Evolutionary conservation across 768 basidiomycete species (phyloP).

Genomic region (Scleroderma citrinum): DNA sequence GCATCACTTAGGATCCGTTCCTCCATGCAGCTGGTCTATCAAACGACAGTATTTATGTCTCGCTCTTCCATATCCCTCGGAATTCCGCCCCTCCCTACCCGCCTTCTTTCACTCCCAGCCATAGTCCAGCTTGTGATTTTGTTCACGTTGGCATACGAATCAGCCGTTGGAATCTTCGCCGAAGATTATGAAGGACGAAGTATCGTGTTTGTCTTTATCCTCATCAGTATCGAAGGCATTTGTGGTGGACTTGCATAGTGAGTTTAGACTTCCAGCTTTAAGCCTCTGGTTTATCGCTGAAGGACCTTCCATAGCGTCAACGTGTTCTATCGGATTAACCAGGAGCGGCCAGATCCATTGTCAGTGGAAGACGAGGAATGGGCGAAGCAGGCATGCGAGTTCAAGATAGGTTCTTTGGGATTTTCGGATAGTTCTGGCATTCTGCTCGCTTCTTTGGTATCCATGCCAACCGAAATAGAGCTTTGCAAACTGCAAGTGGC

Average conservation of each 20-base stretch:
- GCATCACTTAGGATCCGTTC: constrained; percentile 1
- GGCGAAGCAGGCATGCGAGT: constrained; percentile 73
- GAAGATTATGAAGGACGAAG: constrained; percentile 38
- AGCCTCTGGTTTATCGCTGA: not conserved
- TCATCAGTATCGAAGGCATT: constrained; percentile 85
- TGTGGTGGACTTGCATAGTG: constrained; percentile 93
- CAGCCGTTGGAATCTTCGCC: constrained; percentile 60
- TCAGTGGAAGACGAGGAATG: constrained; percentile 48
- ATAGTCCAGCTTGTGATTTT: constrained; percentile 66
- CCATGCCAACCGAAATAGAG: constrained; percentile 52
- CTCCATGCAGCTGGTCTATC: constrained; percentile 63
- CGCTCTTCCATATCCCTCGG: constrained; percentile 87
- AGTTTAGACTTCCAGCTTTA: constrained; percentile 25
- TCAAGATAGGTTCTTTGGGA: constrained; percentile 86
- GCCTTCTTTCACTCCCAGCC: constrained; percentile 68
- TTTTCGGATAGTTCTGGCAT: constrained; percentile 79
- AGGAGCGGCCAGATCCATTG: constrained; percentile 50
- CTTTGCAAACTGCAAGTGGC: constrained; percentile 70
- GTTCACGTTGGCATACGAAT: constrained; percentile 54
- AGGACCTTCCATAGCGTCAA: constrained; percentile 59
- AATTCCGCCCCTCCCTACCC: constrained; percentile 67
- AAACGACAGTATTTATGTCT: constrained; percentile 88
- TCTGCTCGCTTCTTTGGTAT: constrained; percentile 35
- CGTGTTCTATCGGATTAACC: constrained; percentile 79
- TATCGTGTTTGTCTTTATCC: constrained; percentile 60